A percentile compares a stretch with the other conserved stretches of the same genome.
phyloP scores from a whole-genome alignment of 2,329 filamentous ascomycete species.

The Capronia americana region DNA sequence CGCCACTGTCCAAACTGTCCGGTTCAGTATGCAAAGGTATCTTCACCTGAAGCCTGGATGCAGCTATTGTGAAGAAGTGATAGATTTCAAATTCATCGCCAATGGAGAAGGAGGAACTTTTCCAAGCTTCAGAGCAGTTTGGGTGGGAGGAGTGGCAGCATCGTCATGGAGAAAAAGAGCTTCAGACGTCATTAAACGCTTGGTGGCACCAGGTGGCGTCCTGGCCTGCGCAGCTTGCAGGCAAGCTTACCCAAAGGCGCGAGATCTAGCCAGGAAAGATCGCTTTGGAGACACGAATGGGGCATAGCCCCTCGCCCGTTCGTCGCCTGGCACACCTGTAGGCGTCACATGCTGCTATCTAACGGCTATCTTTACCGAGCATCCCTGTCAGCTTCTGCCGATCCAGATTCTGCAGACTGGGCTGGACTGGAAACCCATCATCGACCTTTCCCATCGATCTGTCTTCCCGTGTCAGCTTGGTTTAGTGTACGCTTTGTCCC shows the following conservation, averaged over 20 bases:
- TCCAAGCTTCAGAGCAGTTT: neutral
- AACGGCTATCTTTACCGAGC: conserved; percentile 1
- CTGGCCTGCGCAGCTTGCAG: neutral
- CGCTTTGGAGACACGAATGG: neutral
- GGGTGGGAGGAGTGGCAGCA: neutral
- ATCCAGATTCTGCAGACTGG: neutral
- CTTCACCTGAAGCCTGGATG: neutral
- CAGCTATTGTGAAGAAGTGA: neutral
- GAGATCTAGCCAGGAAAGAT: neutral
- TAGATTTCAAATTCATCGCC: neutral
- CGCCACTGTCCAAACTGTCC: neutral
- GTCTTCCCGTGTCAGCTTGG: neutral
- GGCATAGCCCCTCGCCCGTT: neutral
- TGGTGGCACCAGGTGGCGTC: conserved; percentile 1
- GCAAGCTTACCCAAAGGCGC: neutral
- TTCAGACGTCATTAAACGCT: conserved; percentile 4
- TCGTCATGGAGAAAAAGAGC: neutral
- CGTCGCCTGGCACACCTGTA: neutral
- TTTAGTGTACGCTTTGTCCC: conserved; percentile 10
- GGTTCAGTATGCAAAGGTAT: neutral
- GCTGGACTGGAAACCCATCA: neutral
- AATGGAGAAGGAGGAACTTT: neutral
- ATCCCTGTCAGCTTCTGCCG: neutral
- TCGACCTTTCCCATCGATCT: neutral
- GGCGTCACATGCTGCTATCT: conserved; percentile 2